Evolutionary conservation across 768 basidiomycete genomes (phyloP).

Genomic region (Hygrocybe coccinea): DNA sequence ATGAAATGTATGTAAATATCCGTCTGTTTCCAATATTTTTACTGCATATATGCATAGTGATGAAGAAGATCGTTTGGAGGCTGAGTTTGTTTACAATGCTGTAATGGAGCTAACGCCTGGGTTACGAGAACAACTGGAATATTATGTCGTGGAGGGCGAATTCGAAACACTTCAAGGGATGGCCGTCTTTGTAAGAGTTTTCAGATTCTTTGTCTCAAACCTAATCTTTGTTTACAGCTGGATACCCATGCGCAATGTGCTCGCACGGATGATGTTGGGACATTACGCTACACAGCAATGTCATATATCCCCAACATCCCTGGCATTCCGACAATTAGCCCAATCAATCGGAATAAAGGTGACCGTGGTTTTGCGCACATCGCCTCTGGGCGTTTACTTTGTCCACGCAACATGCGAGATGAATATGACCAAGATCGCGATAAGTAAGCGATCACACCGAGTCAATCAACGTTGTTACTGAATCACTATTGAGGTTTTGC

Average conservation of each 20-base stretch:
- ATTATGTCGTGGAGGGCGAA: not conserved
- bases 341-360: not conserved
- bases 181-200: not conserved
- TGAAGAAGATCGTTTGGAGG: not conserved
- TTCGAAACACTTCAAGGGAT: not conserved
- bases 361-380: conserved; percentile 1
- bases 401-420: conserved; percentile 1
- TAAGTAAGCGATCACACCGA: not conserved
- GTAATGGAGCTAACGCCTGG: not conserved
- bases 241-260: not conserved
- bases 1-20: conserved; percentile 1
- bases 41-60: not conserved
- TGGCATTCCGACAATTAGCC: not conserved
- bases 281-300: not conserved
- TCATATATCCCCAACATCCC: not conserved
- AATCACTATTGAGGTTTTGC: not conserved
- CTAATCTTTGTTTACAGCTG: not conserved
- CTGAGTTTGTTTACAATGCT: not conserved
- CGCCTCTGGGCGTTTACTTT: not conserved
- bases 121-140: not conserved
- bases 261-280: not conserved
- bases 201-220: not conserved
- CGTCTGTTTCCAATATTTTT: not conserved
- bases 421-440: not conserved
- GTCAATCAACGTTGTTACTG: not conserved